These are phyloP conservation scores for Chaetoceros tenuissimus DNA, from an alignment of 108 stramenopile genomes.

Conservation along the genomic window DNA sequence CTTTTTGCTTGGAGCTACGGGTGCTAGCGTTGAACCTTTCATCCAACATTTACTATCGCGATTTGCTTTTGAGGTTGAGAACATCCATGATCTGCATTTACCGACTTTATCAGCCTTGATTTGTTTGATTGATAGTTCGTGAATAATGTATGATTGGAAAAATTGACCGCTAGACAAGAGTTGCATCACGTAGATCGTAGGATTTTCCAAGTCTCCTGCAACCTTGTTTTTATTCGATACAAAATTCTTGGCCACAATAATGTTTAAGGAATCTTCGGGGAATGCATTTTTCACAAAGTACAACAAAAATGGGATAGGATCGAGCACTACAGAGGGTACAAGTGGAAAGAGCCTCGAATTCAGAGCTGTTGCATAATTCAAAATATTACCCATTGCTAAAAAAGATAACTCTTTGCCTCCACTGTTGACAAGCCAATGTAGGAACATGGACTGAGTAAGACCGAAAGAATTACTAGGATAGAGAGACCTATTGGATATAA, in stretches of 20 bases:
- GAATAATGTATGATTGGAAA: not conserved
- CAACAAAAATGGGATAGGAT: not conserved
- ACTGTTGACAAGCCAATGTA: not conserved
- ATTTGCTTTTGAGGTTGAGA: too few species aligned
- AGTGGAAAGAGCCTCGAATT: not conserved
- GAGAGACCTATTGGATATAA: not conserved
- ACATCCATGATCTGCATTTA: not conserved
- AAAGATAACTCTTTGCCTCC: not conserved
- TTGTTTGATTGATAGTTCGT: not conserved
- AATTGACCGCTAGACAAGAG: not conserved
- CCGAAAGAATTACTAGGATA: not conserved
- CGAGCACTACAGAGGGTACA: not conserved
- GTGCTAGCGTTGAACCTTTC: too few species aligned
- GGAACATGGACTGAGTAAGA: not conserved
- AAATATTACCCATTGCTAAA: not conserved
- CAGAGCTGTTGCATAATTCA: not conserved
- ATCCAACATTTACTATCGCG: too few species aligned
- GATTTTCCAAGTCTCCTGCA: not conserved
- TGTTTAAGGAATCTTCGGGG: not conserved
- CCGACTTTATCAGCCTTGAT: not conserved
- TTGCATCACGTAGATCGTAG: not conserved
- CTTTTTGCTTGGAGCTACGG: too few species aligned
- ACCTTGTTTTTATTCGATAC: not conserved
- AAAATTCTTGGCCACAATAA: not conserved
- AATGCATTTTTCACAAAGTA: not conserved